Base-by-base conservation (phyloP, 805 yeast genomes). In the Phaffomyces antillensis region DNA sequence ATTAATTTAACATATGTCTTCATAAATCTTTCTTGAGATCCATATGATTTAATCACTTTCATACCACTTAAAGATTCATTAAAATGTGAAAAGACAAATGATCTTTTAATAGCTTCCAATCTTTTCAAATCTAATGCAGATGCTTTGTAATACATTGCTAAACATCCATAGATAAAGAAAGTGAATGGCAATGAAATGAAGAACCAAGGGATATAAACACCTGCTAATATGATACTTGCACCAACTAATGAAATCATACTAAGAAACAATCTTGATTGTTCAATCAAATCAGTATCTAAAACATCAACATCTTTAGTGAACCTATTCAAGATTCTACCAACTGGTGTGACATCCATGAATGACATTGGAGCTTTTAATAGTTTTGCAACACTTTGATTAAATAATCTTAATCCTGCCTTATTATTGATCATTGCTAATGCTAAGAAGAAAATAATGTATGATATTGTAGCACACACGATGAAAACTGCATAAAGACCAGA, bases 271-370 rank as follows among this genome's bases (percentile, higher is more conserved):
- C 93, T 71, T 43, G 83, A 51, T 55, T 82, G 85, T 58, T 85
- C 89, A 39, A 77, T 73, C 53, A 87, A 63, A 63, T 84, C 91
- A 56, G 86, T 85, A 58, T 88, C 96, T 59, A 87, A 66, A 15
- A 79, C 79, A 59, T 87, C 95, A 1, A 90, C 83, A 61, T 87
- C 96, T 55, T 86, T 86, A 3, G 95, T 86, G 61, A 87, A 87
- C 53, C 96, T 69, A 64, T 86, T 87, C 61, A 88, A 67, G 47
- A 87, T 83, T 55, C 96, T 73, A 4, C 96, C 96, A 65, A 85
- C 71, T 5, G 96, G 96, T 0, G 93, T 83, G 12, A 86, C 76
- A 60, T 88, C 96, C 72, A 86, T 79, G 57, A 79, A 88, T 12
- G 81, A 66, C 90, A 86, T 85, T 40, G 95, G 95, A 2, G 90